Evolutionary conservation across 2,329 filamentous ascomycete genomes (phyloP), one percentile per base, ranked within the genome.

Genomic region (Basipetospora sp.): DNA sequence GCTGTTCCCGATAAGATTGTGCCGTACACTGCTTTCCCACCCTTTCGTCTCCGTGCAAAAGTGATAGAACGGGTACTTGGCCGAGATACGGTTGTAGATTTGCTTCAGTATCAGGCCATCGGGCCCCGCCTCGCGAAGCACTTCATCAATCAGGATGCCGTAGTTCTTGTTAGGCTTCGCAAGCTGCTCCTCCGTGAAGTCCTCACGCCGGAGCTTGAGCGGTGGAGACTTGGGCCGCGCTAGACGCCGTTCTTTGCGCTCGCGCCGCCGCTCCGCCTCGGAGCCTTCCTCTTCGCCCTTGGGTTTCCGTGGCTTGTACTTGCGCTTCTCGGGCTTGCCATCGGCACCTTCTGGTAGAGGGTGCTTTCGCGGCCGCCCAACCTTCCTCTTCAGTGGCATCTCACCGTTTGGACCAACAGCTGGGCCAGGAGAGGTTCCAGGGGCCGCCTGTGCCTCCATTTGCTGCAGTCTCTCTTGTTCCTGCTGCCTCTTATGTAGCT

Each of bases 11-110:
- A 75, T 73, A 19, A 76, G 60, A 40, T 75, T 76, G 47, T 76
- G 71, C 1, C 71, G 67, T n/a, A 76, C 71, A 46, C 70, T 75
- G 45, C 71, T 75, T 50, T 76, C 71, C 71, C 71, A 76, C n/a
- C 71, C 71, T 49, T 74, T 76, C 5, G 71, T 75, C 48, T 72
- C 70, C 14, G 70, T 69, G 38, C 60, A 62, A 47, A 75, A 75
- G 45, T 67, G 69, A 44, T 71, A 76, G 60, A 66, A 74, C 8
- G 70, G 70, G 45, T 74, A 74, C 45, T 61, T 62, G 42, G 62
- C 59, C 45, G 67, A 69, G 38, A 76, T 76, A 34, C 70, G 61
- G 52, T 75, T 75, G 54, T 76, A 76, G 39, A 75, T 74, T 52
- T 75, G 71, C 52, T 74, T 74, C 32, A 76, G 59, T 3, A 66